A percentile compares a stretch with the other conserved stretches of the same genome.
Evolutionary conservation across 257 asterid species (phyloP).

Genomic region (Anisodus tanguticus): DNA sequence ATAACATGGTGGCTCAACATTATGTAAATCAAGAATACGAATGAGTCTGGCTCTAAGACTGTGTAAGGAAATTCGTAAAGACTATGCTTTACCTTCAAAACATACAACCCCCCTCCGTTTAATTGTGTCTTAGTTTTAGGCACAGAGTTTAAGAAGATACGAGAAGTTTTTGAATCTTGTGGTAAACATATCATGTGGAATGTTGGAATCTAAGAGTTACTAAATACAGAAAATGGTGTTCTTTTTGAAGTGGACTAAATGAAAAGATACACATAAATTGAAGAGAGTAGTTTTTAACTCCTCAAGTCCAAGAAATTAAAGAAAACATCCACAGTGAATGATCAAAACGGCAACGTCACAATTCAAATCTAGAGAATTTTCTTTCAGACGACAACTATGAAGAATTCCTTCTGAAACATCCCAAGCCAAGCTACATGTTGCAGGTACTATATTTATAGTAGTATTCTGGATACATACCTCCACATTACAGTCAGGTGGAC

Average conservation of each 20-base stretch:
- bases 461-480: constrained; percentile 7
- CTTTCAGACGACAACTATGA: background rate
- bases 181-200: no score
- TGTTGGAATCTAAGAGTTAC: no score
- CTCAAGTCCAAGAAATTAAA: background rate
- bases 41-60: background rate
- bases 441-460: background rate
- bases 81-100: background rate
- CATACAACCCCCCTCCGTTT: background rate
- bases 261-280: background rate
- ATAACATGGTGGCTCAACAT: background rate
- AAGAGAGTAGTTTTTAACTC: background rate
- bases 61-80: background rate
- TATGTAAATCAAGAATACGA: background rate
- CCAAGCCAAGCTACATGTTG: background rate
- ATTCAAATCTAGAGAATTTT: constrained; percentile 4
- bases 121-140: background rate
- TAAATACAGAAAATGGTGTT: background rate
- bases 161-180: no score
- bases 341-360: background rate
- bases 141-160: no score
- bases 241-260: no score
- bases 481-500: constrained; percentile 25
- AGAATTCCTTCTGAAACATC: background rate
- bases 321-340: background rate